Evolutionary conservation across 2,329 filamentous ascomycete genomes (phyloP).

Genomic region (Penicillium olsonii): DNA sequence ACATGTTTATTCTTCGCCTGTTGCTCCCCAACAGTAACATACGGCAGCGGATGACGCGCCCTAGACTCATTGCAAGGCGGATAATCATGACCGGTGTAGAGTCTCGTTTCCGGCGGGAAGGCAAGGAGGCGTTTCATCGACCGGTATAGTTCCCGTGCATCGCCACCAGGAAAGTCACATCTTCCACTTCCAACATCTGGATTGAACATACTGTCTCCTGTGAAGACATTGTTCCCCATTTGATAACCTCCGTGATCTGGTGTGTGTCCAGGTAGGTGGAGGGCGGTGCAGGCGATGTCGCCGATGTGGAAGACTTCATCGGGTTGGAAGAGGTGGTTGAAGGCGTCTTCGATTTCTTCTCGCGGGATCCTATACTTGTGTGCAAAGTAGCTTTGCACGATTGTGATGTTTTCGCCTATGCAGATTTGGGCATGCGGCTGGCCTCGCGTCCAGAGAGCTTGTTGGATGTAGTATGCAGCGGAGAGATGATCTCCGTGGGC

Average conservation of each 20-base stretch:
- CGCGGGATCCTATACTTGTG: slow-evolving; percentile 49
- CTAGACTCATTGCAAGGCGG: slow-evolving; percentile 31
- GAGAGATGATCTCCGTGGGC: slow-evolving; percentile 63
- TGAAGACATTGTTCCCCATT: slow-evolving; percentile 53
- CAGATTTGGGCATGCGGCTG: slow-evolving; percentile 49
- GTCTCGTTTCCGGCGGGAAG: slow-evolving; percentile 44
- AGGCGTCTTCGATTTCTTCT: slow-evolving; percentile 49
- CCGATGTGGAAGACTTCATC: slow-evolving; percentile 58
- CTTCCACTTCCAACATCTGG: slow-evolving; percentile 53
- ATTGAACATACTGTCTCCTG: slow-evolving; percentile 56
- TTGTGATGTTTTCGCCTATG: slow-evolving; percentile 57
- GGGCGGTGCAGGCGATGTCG: slow-evolving; percentile 44
- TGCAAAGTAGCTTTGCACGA: slow-evolving; percentile 56
- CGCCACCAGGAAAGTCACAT: slow-evolving; percentile 57
- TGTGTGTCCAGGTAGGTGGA: slow-evolving; percentile 63
- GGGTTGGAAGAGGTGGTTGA: slow-evolving; percentile 58
- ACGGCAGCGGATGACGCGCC: slow-evolving; percentile 18
- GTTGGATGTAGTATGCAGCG: slow-evolving; percentile 58
- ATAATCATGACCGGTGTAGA: slow-evolving; percentile 59
- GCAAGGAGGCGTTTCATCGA: slow-evolving; percentile 48
- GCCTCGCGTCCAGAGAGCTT: slow-evolving; percentile 33
- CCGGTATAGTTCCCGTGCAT: slow-evolving; percentile 43
- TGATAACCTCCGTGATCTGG: slow-evolving; percentile 63
- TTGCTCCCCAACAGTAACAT: slow-evolving; percentile 40
- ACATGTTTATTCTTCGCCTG: slow-evolving; percentile 38